Percentiles rank a stretch among this genome's conserved stretches.
Evolutionary conservation across 2,329 filamentous ascomycete species (phyloP).

Genomic region (Emericellopsis cladophorae): DNA sequence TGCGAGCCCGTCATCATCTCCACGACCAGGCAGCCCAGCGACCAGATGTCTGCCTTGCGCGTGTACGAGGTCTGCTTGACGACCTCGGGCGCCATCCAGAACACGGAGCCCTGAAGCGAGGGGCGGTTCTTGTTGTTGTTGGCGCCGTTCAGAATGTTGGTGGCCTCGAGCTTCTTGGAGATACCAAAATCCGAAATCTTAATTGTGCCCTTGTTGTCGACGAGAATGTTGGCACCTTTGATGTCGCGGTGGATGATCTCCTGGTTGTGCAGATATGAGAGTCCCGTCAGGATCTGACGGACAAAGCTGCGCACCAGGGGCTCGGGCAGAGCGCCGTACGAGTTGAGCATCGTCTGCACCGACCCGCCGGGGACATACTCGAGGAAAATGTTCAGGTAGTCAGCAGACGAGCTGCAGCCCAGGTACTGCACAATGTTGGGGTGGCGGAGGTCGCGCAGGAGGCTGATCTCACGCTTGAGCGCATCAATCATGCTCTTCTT

Average conservation of each 20-base stretch:
- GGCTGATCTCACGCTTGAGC: conserved; percentile 88
- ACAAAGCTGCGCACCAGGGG: conserved; percentile 94
- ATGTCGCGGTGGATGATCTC: conserved; percentile 99
- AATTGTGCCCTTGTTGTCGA: conserved; percentile 97
- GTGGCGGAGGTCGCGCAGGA: conserved; percentile 87
- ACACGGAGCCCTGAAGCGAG: conserved; percentile 91
- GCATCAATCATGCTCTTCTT: conserved; percentile 99
- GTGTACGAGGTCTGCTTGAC: conserved; percentile 97
- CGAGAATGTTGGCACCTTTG: conserved; percentile 96
- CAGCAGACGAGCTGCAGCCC: conserved; percentile 81
- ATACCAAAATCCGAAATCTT: conserved; percentile 99
- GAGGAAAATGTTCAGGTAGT: conserved; percentile 97
- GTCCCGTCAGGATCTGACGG: conserved; percentile 81
- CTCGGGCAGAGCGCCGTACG: conserved; percentile 89
- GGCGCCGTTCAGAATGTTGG: conserved; percentile 63
- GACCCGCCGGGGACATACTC: conserved; percentile 97
- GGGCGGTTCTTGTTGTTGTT: conserved; percentile 56
- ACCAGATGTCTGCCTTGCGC: conserved; percentile 98
- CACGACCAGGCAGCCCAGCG: conserved; percentile 86
- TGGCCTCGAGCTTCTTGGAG: conserved; percentile 90
- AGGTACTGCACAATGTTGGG: conserved; percentile 97
- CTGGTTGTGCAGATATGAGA: conserved; percentile 84
- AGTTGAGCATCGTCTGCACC: conserved; percentile 96
- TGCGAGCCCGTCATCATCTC: conserved; percentile 99
- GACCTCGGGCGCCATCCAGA: conserved; percentile 99